These are phyloP conservation scores for Cucurbita argyrosperma DNA, from an alignment of 306 rosid species.

Conservation along the genomic window DNA sequence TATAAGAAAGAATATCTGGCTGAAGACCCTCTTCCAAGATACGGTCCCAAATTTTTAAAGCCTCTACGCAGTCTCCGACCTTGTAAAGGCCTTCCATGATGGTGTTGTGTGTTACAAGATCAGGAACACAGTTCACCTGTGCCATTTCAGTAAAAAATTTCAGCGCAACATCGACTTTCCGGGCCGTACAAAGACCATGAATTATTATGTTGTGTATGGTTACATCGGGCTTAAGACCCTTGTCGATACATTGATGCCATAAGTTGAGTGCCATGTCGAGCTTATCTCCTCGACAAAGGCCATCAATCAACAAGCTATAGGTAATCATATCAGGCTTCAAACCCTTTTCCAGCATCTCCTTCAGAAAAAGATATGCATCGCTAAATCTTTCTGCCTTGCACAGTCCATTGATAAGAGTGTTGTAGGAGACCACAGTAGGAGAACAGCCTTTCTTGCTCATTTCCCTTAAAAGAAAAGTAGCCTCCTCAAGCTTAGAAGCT, in stretches of 20 bases:
- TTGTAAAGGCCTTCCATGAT: constrained; percentile 78
- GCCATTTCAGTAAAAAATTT: constrained; percentile 49
- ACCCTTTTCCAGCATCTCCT: constrained; percentile 65
- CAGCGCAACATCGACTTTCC: constrained; percentile 49
- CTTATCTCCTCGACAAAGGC: constrained; percentile 54
- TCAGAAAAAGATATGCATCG: constrained; percentile 45
- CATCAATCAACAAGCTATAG: constrained; percentile 53
- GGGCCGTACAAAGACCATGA: constrained; percentile 70
- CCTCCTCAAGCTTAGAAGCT: constrained; percentile 48
- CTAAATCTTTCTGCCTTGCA: constrained; percentile 47
- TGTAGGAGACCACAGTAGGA: constrained; percentile 61
- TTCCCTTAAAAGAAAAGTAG: constrained; percentile 35
- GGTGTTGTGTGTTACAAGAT: constrained; percentile 78
- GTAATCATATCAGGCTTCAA: constrained; percentile 70
- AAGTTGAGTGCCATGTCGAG: constrained; percentile 37
- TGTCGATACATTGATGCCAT: constrained; percentile 50
- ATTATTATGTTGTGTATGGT: constrained; percentile 61
- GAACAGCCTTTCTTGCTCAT: constrained; percentile 44
- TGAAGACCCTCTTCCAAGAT: constrained; percentile 35
- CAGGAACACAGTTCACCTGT: constrained; percentile 31
- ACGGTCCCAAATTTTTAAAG: constrained; percentile 46
- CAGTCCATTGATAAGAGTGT: constrained; percentile 68
- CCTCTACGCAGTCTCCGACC: constrained; percentile 45
- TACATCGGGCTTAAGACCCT: constrained; percentile 49
- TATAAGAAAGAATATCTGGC: constrained; percentile 80